Evolutionary conservation across 306 rosid genomes (phyloP).

Genomic region (Rosa chinensis): DNA sequence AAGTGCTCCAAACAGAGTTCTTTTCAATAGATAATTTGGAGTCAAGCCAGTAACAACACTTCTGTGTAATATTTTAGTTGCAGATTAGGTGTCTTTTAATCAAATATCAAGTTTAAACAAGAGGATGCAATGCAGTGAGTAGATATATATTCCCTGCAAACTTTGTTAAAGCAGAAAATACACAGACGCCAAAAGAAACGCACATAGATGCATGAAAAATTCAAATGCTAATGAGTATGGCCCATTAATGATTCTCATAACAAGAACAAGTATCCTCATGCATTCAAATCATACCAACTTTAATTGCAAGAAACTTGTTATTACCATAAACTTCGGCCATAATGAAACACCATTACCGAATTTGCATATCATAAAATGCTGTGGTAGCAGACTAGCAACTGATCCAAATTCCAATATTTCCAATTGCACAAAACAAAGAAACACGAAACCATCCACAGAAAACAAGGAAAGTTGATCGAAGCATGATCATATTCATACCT

Average conservation of each 20-base stretch:
- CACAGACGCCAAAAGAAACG: slow-evolving; percentile 7
- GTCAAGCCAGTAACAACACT: slow-evolving; percentile 10
- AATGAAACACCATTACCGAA: too few relatives aligned
- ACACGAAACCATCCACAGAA: too few relatives aligned
- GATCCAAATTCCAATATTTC: too few relatives aligned
- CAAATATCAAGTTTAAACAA: slow-evolving; percentile 14
- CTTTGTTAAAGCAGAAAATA: slow-evolving; percentile 5
- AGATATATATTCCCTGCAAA: slow-evolving; percentile 20
- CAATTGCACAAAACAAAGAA: too few relatives aligned
- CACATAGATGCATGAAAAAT: slow-evolving; percentile 14
- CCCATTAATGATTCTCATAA: slow-evolving; percentile 30
- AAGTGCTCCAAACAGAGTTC: not conserved
- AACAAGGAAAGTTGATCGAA: too few relatives aligned
- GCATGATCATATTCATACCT: too few relatives aligned
- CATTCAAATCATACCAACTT: slow-evolving; percentile 3
- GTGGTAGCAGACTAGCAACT: too few relatives aligned
- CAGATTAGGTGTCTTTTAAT: not conserved
- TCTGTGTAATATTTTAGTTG: not conserved
- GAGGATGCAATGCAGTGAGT: slow-evolving; percentile 19
- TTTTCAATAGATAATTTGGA: not conserved
- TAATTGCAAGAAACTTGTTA: not conserved
- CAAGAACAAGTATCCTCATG: not conserved
- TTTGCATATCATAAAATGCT: too few relatives aligned
- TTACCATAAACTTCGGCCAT: too few relatives aligned
- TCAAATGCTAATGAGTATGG: slow-evolving; percentile 43